Conservation (phyloP, 169 alveolate genomes). For the Plasmodium vivax region DNA sequence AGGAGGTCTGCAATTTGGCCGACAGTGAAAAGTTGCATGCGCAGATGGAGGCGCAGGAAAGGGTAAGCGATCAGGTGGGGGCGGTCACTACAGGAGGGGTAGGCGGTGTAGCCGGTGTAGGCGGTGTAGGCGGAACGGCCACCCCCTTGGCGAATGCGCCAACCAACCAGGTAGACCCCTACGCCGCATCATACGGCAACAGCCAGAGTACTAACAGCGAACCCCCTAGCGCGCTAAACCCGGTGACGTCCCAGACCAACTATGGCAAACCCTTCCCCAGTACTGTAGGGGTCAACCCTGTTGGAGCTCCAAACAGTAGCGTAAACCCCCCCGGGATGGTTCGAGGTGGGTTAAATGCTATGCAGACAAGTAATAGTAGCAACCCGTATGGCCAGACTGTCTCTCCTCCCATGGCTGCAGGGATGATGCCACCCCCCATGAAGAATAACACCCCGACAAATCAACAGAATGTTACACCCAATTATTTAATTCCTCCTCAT, state of each 20-base stretch:
- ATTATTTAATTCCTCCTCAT: conserved; percentile 5
- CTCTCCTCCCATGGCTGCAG: not conserved
- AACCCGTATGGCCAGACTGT: conserved; percentile 10
- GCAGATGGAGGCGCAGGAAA: conserved; percentile 2
- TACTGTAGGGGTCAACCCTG: not conserved
- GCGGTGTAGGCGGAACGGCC: not conserved
- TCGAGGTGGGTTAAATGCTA: not conserved
- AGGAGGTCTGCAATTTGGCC: conserved; percentile 68
- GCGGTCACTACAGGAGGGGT: no score
- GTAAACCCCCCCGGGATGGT: not conserved
- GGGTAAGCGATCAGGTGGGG: not conserved
- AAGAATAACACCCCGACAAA: not conserved
- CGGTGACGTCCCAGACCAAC: not conserved
- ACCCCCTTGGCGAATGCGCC: not conserved
- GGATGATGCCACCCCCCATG: not conserved
- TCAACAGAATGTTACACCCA: conserved; percentile 2
- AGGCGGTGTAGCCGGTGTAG: no score
- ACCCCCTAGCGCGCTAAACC: not conserved
- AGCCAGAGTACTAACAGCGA: not conserved
- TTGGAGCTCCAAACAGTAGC: not conserved
- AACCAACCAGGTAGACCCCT: not conserved
- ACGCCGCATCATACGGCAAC: not conserved
- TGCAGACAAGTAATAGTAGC: not conserved
- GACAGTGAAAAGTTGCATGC: conserved; percentile 18
- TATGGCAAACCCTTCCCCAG: not conserved